Percentiles rank a stretch among this genome's conserved stretches.
Evolutionary conservation across 768 basidiomycete species (phyloP).

Genomic region (Crepidotus variabilis): DNA sequence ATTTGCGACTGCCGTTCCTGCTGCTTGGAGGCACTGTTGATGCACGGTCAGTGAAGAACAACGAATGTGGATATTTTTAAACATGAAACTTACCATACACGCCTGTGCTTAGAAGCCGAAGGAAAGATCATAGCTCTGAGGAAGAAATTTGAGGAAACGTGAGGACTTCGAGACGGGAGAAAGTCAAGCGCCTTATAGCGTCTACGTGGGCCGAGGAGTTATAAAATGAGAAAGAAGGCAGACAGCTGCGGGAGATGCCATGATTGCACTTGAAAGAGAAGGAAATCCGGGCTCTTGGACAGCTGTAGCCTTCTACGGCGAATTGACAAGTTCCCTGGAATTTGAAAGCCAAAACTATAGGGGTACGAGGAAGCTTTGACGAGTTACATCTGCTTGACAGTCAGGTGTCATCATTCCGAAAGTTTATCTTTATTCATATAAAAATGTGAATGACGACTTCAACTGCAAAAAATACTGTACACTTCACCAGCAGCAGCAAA

Average conservation of each 20-base stretch:
- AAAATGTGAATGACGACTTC: background rate
- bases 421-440: background rate
- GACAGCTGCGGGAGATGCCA: slow-evolving; percentile 28
- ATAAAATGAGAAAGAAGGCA: slow-evolving; percentile 17
- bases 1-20: slow-evolving; percentile 39
- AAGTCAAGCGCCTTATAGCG: slow-evolving; percentile 21
- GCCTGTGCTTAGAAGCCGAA: slow-evolving; percentile 32
- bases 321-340: slow-evolving; percentile 14
- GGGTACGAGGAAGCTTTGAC: background rate
- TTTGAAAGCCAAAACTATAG: slow-evolving; percentile 26
- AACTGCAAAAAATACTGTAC: background rate
- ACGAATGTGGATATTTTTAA: slow-evolving; percentile 13
- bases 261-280: slow-evolving; percentile 21
- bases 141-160: slow-evolving; percentile 17
- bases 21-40: slow-evolving; percentile 39
- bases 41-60: slow-evolving; percentile 1
- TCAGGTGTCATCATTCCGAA: no score
- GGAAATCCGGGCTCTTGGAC: background rate
- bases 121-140: slow-evolving; percentile 31
- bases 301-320: background rate
- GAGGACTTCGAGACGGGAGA: slow-evolving; percentile 11
- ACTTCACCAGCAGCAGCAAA: background rate
- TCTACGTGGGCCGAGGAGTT: slow-evolving; percentile 25
- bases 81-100: slow-evolving; percentile 32
- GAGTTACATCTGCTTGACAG: background rate